phyloP scores from a whole-genome alignment of 2,329 filamentous ascomycete species.

The Aspergillus sp. region DNA sequence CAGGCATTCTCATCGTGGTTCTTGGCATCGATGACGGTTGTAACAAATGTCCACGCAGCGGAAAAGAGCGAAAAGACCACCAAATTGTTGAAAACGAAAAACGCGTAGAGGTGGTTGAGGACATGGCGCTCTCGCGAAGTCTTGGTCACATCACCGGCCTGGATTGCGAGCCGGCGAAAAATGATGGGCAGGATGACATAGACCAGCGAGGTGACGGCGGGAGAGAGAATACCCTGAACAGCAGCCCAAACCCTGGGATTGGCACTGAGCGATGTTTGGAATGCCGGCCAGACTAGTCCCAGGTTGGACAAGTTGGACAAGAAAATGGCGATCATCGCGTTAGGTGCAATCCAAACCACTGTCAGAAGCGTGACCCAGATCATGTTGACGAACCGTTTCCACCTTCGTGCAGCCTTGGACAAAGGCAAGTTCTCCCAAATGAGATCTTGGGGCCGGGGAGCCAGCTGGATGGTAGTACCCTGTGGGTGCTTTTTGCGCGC shows the following conservation, averaged over 20 bases:
- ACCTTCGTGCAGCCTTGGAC: slow-evolving; percentile 61
- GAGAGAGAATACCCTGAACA: slow-evolving; percentile 86
- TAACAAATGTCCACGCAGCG: slow-evolving; percentile 69
- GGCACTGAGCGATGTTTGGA: slow-evolving; percentile 58
- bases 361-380: slow-evolving; percentile 81
- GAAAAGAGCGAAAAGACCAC: slow-evolving; percentile 92
- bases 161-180: slow-evolving; percentile 80
- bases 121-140: slow-evolving; percentile 90
- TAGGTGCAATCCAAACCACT: slow-evolving; percentile 81
- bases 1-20: slow-evolving; percentile 58
- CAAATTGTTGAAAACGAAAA: slow-evolving; percentile 97
- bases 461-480: slow-evolving; percentile 71
- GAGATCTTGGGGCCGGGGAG: slow-evolving; percentile 82
- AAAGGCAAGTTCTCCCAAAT: slow-evolving; percentile 93
- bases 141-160: slow-evolving; percentile 84
- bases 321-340: slow-evolving; percentile 92
- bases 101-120: slow-evolving; percentile 81
- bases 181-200: slow-evolving; percentile 86
- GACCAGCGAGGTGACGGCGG: slow-evolving; percentile 78
- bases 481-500: slow-evolving; percentile 75
- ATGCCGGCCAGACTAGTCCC: slow-evolving; percentile 72
- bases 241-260: slow-evolving; percentile 73
- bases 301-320: slow-evolving; percentile 80
- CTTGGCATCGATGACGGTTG: slow-evolving; percentile 58
- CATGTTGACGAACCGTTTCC: slow-evolving; percentile 72